Percentiles rank a stretch among this genome's conserved stretches.
Conservation (phyloP, 2,329 filamentous ascomycete genomes). For the Chrysosporium keratinophilum region DNA sequence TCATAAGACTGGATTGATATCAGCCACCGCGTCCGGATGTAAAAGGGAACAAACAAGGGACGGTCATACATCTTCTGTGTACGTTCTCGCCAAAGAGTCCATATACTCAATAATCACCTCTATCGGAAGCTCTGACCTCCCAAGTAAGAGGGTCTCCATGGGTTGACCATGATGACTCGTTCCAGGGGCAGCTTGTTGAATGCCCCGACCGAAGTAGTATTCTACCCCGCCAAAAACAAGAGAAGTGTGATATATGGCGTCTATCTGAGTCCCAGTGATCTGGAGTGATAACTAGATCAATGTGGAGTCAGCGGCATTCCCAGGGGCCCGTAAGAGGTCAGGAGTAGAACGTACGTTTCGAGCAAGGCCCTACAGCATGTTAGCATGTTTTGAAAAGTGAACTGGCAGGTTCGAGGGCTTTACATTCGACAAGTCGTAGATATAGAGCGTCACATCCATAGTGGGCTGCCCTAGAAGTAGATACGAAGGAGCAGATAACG, state of each 20-base stretch:
- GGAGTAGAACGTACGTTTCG: slow-evolving; percentile 34
- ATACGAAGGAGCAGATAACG: too few species aligned
- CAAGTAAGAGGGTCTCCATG: slow-evolving; percentile 64
- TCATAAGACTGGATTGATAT: slow-evolving; percentile 59
- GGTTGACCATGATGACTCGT: slow-evolving; percentile 78
- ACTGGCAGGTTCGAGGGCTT: not conserved
- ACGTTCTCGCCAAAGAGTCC: slow-evolving; percentile 69
- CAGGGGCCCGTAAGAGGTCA: not conserved
- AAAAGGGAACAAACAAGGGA: not conserved
- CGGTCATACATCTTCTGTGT: slow-evolving; percentile 59
- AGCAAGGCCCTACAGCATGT: slow-evolving; percentile 41
- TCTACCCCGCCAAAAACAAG: slow-evolving; percentile 76
- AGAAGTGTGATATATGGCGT: slow-evolving; percentile 91
- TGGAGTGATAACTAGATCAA: slow-evolving; percentile 42
- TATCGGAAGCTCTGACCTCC: slow-evolving; percentile 64
- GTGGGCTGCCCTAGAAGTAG: not conserved
- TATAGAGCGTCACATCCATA: slow-evolving; percentile 68
- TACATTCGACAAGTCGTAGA: slow-evolving; percentile 64
- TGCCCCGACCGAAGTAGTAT: slow-evolving; percentile 81
- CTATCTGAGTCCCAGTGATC: slow-evolving; percentile 60
- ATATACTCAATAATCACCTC: slow-evolving; percentile 81
- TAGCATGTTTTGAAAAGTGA: slow-evolving; percentile 5
- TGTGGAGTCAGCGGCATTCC: not conserved
- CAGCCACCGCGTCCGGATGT: not conserved
- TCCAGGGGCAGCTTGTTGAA: slow-evolving; percentile 71